phyloP scores from a whole-genome alignment of 2,329 filamentous ascomycete genomes.

The Xylaria sp. region DNA sequence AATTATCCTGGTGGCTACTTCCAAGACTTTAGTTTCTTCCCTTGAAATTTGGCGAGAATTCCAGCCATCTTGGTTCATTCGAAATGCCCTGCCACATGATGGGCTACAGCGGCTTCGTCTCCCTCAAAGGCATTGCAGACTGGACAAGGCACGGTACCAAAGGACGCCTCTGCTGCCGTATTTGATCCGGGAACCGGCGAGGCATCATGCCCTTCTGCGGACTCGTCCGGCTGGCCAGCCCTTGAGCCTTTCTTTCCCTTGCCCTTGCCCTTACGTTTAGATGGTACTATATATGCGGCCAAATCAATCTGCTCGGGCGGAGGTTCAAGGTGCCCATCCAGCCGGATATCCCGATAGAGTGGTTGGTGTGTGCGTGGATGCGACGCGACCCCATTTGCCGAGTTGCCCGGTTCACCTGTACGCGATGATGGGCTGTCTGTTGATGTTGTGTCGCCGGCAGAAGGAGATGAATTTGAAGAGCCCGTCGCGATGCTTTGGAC shows the following conservation, averaged over 20 bases:
- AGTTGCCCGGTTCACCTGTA: slow-evolving; percentile 10
- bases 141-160: slow-evolving; percentile 55
- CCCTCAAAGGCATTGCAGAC: slow-evolving; percentile 69
- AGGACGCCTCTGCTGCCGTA: slow-evolving; percentile 28
- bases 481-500: slow-evolving; percentile 63
- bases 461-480: slow-evolving; percentile 4
- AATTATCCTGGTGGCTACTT: not conserved
- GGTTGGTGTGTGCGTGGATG: slow-evolving; percentile 30
- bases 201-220: slow-evolving; percentile 11
- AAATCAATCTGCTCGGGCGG: slow-evolving; percentile 51
- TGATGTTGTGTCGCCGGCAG: slow-evolving; percentile 5
- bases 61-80: slow-evolving; percentile 29
- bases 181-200: slow-evolving; percentile 11
- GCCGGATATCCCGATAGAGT: slow-evolving; percentile 36
- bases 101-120: slow-evolving; percentile 67
- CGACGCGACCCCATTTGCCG: slow-evolving; percentile 9
- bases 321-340: slow-evolving; percentile 41
- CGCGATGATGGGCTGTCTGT: slow-evolving; percentile 3
- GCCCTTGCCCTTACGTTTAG: slow-evolving; percentile 35
- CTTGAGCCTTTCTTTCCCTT: slow-evolving; percentile 32
- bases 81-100: slow-evolving; percentile 67
- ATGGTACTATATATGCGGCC: slow-evolving; percentile 51
- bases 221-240: slow-evolving; percentile 17
- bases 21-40: not conserved
- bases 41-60: not conserved